Percentiles rank a stretch among this genome's conserved stretches.
These are phyloP conservation scores for Kregervanrija pseudodelftensis DNA, from an alignment of 805 yeast species.

Conservation along the genomic window DNA sequence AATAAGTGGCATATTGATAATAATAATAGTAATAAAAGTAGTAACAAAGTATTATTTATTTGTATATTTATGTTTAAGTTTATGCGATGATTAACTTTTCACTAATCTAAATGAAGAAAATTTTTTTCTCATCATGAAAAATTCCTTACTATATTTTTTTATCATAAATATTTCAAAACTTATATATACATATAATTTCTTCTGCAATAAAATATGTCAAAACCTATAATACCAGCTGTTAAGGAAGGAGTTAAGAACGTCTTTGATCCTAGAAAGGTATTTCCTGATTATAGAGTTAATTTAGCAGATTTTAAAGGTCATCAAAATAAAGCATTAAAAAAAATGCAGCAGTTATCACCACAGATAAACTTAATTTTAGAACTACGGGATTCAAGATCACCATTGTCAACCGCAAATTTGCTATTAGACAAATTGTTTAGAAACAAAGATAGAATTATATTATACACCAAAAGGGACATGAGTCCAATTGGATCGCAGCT, in stretches of 20 bases:
- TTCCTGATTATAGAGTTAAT: constrained; percentile 66
- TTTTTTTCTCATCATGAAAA: not conserved
- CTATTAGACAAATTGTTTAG: constrained; percentile 63
- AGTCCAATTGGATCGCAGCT: constrained; percentile 36
- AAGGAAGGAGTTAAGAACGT: not conserved
- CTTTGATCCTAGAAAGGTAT: constrained; percentile 63
- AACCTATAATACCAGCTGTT: not conserved
- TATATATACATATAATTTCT: not conserved
- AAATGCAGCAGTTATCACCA: constrained; percentile 61
- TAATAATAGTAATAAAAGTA: not conserved
- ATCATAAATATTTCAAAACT: not conserved
- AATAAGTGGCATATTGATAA: constrained; percentile 65
- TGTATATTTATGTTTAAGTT: no score
- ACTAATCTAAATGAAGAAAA: not conserved
- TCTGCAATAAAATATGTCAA: not conserved
- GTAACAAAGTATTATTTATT: not conserved
- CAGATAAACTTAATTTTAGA: constrained; percentile 79
- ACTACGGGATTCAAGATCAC: constrained; percentile 85
- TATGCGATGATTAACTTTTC: not conserved
- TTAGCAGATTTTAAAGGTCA: constrained; percentile 86
- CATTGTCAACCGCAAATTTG: constrained; percentile 73
- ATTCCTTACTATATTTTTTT: not conserved
- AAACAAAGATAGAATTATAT: constrained; percentile 47
- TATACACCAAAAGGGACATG: constrained; percentile 74
- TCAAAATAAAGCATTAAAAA: constrained; percentile 70